Percentiles rank a stretch among this genome's conserved stretches.
Evolutionary conservation across 148 eudicot genomes (phyloP).

Genomic region (Rhododendron molle): DNA sequence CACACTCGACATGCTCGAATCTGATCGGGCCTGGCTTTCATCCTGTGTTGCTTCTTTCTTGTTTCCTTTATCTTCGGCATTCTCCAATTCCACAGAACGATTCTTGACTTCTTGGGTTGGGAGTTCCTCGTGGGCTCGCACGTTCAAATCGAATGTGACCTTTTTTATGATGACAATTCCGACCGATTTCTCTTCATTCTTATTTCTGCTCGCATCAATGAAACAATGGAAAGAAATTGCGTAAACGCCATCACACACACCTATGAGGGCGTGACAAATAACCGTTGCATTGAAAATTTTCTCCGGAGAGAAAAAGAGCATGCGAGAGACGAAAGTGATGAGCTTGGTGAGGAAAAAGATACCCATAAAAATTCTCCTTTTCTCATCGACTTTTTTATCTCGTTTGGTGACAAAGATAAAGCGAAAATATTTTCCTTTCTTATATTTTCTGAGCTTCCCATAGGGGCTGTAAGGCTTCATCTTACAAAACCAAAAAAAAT

Average conservation of each 20-base stretch:
- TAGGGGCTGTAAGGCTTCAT: too few species aligned
- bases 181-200: conserved; percentile 24
- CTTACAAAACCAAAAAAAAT: neutral
- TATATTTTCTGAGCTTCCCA: neutral
- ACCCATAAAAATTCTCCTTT: neutral
- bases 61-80: conserved; percentile 9
- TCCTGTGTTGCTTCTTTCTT: conserved; percentile 14
- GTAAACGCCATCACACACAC: too few species aligned
- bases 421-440: neutral
- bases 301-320: neutral
- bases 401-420: too few species aligned
- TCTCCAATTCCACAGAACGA: neutral
- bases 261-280: too few species aligned
- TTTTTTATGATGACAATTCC: conserved; percentile 35
- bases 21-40: conserved; percentile 18
- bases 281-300: too few species aligned
- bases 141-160: conserved; percentile 53
- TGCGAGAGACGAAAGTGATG: neutral
- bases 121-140: conserved; percentile 26
- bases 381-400: neutral
- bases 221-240: neutral
- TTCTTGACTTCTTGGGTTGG: conserved; percentile 7
- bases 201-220: conserved; percentile 22
- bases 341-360: neutral
- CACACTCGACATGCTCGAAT: conserved; percentile 37